A percentile compares a stretch with the other conserved stretches of the same genome.
These are phyloP conservation scores for Euryodendron excelsum DNA, from an alignment of 148 eudicot genomes.

Conservation along the genomic window DNA sequence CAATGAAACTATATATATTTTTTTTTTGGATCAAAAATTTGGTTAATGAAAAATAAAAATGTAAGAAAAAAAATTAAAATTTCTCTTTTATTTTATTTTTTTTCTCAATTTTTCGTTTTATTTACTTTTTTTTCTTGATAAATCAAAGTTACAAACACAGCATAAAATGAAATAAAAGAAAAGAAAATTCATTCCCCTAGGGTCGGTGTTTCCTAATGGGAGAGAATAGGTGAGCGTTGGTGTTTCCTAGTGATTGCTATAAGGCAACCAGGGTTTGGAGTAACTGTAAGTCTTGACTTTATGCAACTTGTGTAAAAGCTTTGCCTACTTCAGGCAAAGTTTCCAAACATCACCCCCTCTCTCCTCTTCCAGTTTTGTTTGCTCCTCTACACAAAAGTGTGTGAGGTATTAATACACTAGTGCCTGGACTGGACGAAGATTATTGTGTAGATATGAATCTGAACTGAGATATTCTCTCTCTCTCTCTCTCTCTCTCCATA, in stretches of 20 bases:
- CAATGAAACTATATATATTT: no score
- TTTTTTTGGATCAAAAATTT: no score
- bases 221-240: background rate
- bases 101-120: no score
- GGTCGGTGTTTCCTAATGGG: background rate
- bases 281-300: conserved; percentile 14
- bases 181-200: no score
- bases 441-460: conserved; percentile 11
- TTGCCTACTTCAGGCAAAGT: conserved; percentile 16
- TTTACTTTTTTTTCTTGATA: no score
- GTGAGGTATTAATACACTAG: background rate
- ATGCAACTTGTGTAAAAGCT: conserved; percentile 4
- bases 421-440: conserved; percentile 7
- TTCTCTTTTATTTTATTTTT: no score
- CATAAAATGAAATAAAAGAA: no score
- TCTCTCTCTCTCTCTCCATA: background rate
- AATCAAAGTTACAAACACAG: no score
- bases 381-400: background rate
- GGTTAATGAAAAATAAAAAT: no score
- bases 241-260: conserved; percentile 26
- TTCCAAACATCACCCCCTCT: conserved; percentile 5
- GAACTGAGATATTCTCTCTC: conserved; percentile 1
- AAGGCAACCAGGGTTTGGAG: conserved; percentile 16
- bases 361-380: background rate
- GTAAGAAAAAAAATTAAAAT: no score